These are phyloP conservation scores for Leccinum incarnatum DNA, from an alignment of 768 basidiomycete genomes.

Conservation along the genomic window DNA sequence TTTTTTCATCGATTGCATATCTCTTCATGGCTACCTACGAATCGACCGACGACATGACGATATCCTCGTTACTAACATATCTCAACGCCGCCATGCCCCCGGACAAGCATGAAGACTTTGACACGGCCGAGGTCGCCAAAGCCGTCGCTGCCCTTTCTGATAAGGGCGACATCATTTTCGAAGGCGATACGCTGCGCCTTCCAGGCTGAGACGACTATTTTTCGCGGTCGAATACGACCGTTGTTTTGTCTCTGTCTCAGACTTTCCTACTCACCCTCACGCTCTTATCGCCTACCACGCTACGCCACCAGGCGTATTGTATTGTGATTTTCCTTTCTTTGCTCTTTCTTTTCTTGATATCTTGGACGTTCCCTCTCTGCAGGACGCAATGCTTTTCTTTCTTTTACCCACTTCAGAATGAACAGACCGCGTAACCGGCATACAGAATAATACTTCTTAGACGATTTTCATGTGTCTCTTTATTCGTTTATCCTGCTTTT, in stretches of 20 bases:
- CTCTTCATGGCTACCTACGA: conserved; percentile 71
- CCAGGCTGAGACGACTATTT: conserved; percentile 12
- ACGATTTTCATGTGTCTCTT: not conserved
- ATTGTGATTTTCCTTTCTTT: conserved; percentile 1
- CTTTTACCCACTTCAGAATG: not conserved
- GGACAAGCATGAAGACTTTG: conserved; percentile 81
- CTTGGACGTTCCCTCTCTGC: conserved; percentile 18
- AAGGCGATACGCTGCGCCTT: conserved; percentile 46
- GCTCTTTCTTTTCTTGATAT: conserved; percentile 18
- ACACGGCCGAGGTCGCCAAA: conserved; percentile 66
- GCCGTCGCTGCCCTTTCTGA: conserved; percentile 47
- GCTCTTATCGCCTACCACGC: not conserved
- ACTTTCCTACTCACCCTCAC: not conserved
- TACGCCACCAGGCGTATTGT: conserved; percentile 13
- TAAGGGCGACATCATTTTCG: conserved; percentile 45
- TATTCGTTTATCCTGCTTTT: conserved; percentile 6
- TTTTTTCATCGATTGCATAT: conserved; percentile 57
- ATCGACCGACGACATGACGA: conserved; percentile 61
- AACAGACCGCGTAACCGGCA: not conserved
- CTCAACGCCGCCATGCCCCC: conserved; percentile 73
- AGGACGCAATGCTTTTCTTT: conserved; percentile 5
- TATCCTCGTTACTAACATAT: conserved; percentile 66
- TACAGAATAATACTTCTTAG: not conserved
- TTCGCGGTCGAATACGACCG: not conserved
- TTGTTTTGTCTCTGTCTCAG: not conserved